A percentile compares a stretch with the other conserved stretches of the same genome.
Evolutionary conservation across 2,329 filamentous ascomycete species (phyloP).

Genomic region (Trichoderma sp.): DNA sequence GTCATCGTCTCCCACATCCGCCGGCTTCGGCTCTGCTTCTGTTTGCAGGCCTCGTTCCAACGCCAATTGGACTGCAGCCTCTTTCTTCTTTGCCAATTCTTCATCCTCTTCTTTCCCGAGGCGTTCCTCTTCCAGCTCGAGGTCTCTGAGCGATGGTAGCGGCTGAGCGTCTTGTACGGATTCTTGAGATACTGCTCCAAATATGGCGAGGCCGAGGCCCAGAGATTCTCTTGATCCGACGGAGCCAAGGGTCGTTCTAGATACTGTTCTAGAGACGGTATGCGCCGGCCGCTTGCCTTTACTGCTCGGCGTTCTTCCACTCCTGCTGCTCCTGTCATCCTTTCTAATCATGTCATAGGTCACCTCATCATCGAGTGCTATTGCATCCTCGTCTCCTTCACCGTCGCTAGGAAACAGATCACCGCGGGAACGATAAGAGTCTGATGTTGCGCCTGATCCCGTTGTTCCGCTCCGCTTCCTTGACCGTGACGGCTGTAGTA

Average conservation of each 20-base stretch:
- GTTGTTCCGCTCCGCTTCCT: conserved; percentile 74
- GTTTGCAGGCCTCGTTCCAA: conserved; percentile 51
- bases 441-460: conserved; percentile 78
- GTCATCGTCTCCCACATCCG: conserved; percentile 42
- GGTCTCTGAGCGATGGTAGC: conserved; percentile 54
- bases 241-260: conserved; percentile 62
- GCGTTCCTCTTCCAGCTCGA: conserved; percentile 58
- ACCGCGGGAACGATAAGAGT: conserved; percentile 83
- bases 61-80: conserved; percentile 57
- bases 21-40: conserved; percentile 33
- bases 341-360: conserved; percentile 78
- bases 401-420: conserved; percentile 89
- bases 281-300: conserved; percentile 59
- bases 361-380: conserved; percentile 92
- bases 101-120: conserved; percentile 57
- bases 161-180: conserved; percentile 45
- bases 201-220: conserved; percentile 33
- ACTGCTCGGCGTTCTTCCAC: conserved; percentile 62
- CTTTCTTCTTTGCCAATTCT: conserved; percentile 56
- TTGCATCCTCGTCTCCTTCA: conserved; percentile 86
- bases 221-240: conserved; percentile 43
- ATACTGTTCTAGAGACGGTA: conserved; percentile 55
- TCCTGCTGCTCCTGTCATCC: conserved; percentile 70
- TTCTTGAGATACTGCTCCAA: conserved; percentile 38
- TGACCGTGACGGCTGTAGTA: conserved; percentile 39